phyloP scores from a whole-genome alignment of 345 rosid genomes.

The Eucalyptus pauciflora region DNA sequence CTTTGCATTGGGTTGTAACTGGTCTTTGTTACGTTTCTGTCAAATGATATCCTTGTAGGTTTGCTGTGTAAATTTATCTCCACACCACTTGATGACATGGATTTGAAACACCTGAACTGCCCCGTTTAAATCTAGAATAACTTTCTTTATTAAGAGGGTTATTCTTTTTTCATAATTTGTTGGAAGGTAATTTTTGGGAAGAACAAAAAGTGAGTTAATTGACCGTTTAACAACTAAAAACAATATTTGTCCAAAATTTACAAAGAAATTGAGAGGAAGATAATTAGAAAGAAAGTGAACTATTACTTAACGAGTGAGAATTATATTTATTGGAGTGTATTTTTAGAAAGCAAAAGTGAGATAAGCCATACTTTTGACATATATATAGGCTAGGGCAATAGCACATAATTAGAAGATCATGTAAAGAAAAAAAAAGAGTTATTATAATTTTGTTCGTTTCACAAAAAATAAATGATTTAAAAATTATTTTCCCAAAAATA shows the following conservation, averaged over 20 bases:
- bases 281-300: not conserved
- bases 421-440: too few species aligned
- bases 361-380: too few species aligned
- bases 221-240: not conserved
- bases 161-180: not conserved
- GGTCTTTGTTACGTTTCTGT: not conserved
- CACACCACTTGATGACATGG: not conserved
- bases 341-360: too few species aligned
- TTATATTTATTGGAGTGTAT: too few species aligned
- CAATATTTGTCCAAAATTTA: too few species aligned
- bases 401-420: too few species aligned
- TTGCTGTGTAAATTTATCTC: not conserved
- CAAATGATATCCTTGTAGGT: not conserved
- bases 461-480: too few species aligned
- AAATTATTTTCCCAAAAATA: too few species aligned
- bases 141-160: not conserved
- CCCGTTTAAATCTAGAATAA: not conserved
- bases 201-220: not conserved
- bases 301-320: not conserved
- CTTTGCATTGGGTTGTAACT: not conserved
- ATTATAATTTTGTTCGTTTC: too few species aligned
- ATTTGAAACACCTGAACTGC: rapidly evolving
- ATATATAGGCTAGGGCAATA: too few species aligned
- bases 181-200: not conserved
- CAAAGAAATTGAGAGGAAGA: not conserved